Evolutionary conservation across 306 rosid genomes (phyloP), one percentile per base, ranked within the genome.

Genomic region (Senna tora): DNA sequence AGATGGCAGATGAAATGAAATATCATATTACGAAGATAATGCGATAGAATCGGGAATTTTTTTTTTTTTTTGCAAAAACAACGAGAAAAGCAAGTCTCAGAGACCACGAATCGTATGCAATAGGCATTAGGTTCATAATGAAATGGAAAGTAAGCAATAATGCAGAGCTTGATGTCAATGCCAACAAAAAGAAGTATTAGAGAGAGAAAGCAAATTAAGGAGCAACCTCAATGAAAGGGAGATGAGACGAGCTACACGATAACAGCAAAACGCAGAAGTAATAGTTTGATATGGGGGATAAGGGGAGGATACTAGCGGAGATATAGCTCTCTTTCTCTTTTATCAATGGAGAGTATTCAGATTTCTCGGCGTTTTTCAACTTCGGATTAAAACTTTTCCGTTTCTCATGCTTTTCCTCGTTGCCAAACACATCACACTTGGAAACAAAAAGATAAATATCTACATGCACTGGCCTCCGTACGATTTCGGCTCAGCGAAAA

Each of bases 291-390:
- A 64, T 57, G 76, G 73, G 74, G 71, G 74, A 42, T 42, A 4
- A 42, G 15, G 15, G 47, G 12, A 49, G 65, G 69, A 77, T 21
- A 53, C 59, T 59, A 11, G 74, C 79, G 77, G 63, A 64, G 69
- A 71, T 60, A 83, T 81, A 75, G 90, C 42, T 42, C 32, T 17
- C 17, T 25, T 14, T 43, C 43, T 13, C 16, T 19, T 42, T 46
- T 36, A 52, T 71, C 73, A 53, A 65, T 47, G 47, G 74, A 61
- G 76, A 70, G 47, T 70, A 75, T 53, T 67, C 58, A n/a, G 64
- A 61, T 83, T 77, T 85, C 84, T 73, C 38, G 7, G 54, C 76
- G 71, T 71, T 82, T 77, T 79, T 78, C 61, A 53, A 76, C 67
- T 66, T 65, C 5, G 80, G 30, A 71, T 71, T 82, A 78, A 68